Conservation (phyloP, 768 basidiomycete species). For the Tricholomella constricta region DNA sequence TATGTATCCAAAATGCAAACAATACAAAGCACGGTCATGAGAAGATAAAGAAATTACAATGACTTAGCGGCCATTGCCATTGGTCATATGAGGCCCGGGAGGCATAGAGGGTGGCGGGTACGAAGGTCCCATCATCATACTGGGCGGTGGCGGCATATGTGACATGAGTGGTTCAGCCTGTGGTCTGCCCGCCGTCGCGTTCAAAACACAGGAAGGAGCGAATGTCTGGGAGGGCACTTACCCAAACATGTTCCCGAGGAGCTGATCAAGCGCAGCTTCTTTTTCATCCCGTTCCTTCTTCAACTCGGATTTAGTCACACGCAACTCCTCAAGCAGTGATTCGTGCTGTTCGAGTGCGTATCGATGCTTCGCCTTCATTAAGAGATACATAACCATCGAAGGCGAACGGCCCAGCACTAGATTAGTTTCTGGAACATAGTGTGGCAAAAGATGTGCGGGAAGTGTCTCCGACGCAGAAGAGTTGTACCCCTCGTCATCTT, state of each 20-base stretch:
- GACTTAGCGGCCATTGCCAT: conserved; percentile 10
- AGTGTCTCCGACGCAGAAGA: conserved; percentile 45
- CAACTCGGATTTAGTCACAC: conserved; percentile 51
- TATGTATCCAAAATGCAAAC: neutral
- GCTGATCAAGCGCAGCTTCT: conserved; percentile 58
- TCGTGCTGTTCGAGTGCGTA: conserved; percentile 72
- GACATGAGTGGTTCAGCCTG: conserved; percentile 29
- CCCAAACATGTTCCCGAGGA: conserved; percentile 55
- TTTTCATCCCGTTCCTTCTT: conserved; percentile 58
- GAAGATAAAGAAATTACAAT: neutral
- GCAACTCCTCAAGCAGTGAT: conserved; percentile 64
- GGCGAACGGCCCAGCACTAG: conserved; percentile 72
- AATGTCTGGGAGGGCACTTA: conserved; percentile 26
- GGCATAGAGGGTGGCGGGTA: neutral
- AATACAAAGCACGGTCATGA: neutral
- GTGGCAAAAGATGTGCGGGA: conserved; percentile 53
- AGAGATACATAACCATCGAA: conserved; percentile 68
- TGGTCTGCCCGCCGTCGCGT: conserved; percentile 9
- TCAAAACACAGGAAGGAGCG: neutral
- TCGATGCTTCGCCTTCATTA: conserved; percentile 75
- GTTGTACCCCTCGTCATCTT: conserved; percentile 42
- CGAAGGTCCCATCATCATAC: conserved; percentile 8
- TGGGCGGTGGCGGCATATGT: conserved; percentile 17
- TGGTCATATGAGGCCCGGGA: conserved; percentile 4
- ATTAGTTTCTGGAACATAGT: conserved; percentile 58